phyloP scores from a whole-genome alignment of 2,329 filamentous ascomycete genomes.

The Rhexocercosporidium sp. region DNA sequence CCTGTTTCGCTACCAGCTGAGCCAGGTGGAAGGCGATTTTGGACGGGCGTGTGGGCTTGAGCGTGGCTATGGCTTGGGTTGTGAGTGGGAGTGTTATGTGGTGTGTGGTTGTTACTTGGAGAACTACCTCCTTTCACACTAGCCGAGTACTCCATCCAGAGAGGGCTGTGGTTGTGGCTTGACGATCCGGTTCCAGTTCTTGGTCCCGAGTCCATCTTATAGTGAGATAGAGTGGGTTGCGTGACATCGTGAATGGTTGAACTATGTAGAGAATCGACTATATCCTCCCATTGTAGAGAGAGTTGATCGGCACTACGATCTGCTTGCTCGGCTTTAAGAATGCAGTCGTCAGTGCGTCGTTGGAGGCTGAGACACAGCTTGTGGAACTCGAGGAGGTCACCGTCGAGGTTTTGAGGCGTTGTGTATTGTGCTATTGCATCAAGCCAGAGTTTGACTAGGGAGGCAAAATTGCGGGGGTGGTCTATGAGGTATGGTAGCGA shows the following conservation, averaged over 20 bases:
- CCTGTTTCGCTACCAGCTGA: conserved; percentile 35
- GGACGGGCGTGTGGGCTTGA: background rate
- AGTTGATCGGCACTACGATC: conserved; percentile 33
- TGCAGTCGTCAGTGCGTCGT: conserved; percentile 41
- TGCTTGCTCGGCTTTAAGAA: conserved; percentile 38
- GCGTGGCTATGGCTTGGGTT: background rate
- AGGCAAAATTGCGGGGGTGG: conserved; percentile 82
- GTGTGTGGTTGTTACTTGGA: background rate
- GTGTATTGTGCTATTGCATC: conserved; percentile 50
- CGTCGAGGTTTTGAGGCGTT: conserved; percentile 32
- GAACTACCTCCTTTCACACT: conserved; percentile 16
- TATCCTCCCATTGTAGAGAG: conserved; percentile 38
- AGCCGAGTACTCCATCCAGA: conserved; percentile 27
- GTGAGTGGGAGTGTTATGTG: background rate
- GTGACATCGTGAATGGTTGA: conserved; percentile 26
- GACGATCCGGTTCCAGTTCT: background rate
- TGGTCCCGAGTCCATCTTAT: conserved; percentile 7
- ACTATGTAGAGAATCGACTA: conserved; percentile 35
- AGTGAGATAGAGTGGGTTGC: background rate
- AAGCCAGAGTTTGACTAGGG: conserved; percentile 81
- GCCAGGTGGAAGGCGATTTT: conserved; percentile 23
- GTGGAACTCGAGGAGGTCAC: conserved; percentile 41
- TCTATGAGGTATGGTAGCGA: conserved; percentile 94
- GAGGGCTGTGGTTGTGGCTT: conserved; percentile 26
- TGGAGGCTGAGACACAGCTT: conserved; percentile 40